These are phyloP conservation scores for Cudoniella acicularis DNA, from an alignment of 495 filamentous ascomycete genomes.

Conservation along the genomic window DNA sequence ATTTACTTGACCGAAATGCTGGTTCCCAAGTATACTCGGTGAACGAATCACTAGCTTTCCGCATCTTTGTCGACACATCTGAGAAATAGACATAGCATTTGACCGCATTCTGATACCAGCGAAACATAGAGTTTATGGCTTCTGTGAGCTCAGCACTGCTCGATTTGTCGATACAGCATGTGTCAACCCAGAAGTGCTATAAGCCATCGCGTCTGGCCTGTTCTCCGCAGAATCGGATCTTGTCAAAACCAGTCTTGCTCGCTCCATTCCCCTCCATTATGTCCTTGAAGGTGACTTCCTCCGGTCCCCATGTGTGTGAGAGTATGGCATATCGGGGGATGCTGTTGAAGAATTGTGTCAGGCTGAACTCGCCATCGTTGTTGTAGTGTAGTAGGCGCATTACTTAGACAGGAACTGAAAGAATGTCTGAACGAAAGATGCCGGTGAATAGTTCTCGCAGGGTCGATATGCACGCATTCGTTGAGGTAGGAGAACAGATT, in stretches of 20 bases:
- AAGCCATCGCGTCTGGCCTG: background rate
- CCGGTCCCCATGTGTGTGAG: background rate
- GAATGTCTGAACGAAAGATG: background rate
- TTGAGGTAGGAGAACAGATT: background rate
- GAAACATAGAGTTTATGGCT: background rate
- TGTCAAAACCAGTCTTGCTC: background rate
- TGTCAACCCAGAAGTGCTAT: background rate
- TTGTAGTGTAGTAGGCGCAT: background rate
- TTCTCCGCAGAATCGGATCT: background rate
- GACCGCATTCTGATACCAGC: background rate
- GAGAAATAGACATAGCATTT: background rate
- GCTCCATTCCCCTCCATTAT: background rate
- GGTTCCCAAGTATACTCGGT: background rate
- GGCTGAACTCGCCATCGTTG: background rate
- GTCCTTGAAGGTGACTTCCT: background rate
- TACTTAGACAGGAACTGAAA: background rate
- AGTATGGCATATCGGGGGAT: background rate
- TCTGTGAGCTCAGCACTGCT: background rate
- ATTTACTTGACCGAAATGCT: background rate
- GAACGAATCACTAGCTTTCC: background rate
- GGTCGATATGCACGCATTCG: conserved; percentile 1
- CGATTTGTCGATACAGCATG: background rate
- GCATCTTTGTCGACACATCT: background rate
- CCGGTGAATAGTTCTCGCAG: background rate
- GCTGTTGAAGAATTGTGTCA: background rate